Percentiles rank a stretch among this genome's conserved stretches.
Conservation (phyloP, 2,329 filamentous ascomycete species). For the Helotiales sp. region DNA sequence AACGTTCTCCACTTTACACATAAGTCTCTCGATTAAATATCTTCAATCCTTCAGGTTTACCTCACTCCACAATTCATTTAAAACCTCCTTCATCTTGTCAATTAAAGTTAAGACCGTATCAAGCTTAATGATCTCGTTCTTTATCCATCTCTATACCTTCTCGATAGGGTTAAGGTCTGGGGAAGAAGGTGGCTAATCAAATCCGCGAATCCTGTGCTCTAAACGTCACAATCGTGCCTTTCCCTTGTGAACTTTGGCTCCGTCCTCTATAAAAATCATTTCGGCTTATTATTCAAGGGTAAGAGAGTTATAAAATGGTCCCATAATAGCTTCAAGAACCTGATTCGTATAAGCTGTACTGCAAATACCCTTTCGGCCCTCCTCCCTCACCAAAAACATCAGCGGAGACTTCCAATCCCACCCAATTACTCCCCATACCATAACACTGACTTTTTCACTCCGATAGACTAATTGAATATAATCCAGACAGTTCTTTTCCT, state of each 20-base stretch:
- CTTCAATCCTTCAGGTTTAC: neutral
- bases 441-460: neutral
- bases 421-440: neutral
- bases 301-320: neutral
- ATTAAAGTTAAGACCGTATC: neutral
- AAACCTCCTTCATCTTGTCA: neutral
- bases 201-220: neutral
- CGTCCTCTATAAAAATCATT: neutral
- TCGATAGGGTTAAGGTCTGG: neutral
- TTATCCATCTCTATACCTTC: neutral
- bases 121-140: neutral
- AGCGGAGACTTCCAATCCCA: neutral
- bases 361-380: neutral
- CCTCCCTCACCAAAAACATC: neutral
- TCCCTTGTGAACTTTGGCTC: neutral
- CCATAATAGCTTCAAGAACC: neutral
- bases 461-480: constrained; percentile 1
- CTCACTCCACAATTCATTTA: neutral
- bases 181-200: neutral
- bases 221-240: neutral
- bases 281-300: neutral
- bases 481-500: neutral
- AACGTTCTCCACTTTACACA: neutral
- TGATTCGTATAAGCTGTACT: neutral
- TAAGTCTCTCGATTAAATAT: neutral